Evolutionary conservation across 192 early-diverging fungal genomes (phyloP), one percentile per base, ranked within the genome.

Genomic region (Backusella tarrabulga): DNA sequence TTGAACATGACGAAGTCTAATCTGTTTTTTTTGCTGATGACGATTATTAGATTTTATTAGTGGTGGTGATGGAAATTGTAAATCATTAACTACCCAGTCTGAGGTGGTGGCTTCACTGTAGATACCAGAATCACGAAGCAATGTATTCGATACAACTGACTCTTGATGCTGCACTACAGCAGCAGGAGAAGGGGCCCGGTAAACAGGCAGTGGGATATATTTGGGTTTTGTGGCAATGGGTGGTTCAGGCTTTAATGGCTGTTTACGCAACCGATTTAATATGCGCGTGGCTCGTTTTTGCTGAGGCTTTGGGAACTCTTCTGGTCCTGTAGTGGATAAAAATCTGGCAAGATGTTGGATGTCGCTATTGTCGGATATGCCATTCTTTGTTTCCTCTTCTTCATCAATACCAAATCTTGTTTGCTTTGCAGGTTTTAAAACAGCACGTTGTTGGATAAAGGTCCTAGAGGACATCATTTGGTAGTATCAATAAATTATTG

Each of bases 1-100:
- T 72, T 80, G 79, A 7, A 71, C 74, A 72, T 80, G 79, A 29
- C 74, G 52, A 36, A 73, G 40, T 6, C 77, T 56, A 15, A 76
- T 54, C 4, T 68, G 56, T 34, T 74, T 74, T 70, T 74, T 67
- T 7, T 75, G 68, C 12, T 63, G 56, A 0, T 32, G 32, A 4
- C 56, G 56, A 15, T 63, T 63, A 4, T 63, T 63, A 11, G 21
- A 63, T 63, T 63, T 63, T 29, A 63, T 9, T 63, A 63, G 56
- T 71, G 36, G 46, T 40, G 67, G 71, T 34, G 46, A 34, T 15
- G 46, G 70, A 32, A 72, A 72, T 50, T 72, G 71, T 19, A 41
- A 41, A 15, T 42, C 35, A 50, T 72, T 41, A 8, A 41, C 56
- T 63, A 63, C 56, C 56, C 56, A 63, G 4, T 63, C 68, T 32